Evolutionary conservation across 345 rosid genomes (phyloP), one percentile per base, ranked within the genome.

Genomic region (Brassica cretica): DNA sequence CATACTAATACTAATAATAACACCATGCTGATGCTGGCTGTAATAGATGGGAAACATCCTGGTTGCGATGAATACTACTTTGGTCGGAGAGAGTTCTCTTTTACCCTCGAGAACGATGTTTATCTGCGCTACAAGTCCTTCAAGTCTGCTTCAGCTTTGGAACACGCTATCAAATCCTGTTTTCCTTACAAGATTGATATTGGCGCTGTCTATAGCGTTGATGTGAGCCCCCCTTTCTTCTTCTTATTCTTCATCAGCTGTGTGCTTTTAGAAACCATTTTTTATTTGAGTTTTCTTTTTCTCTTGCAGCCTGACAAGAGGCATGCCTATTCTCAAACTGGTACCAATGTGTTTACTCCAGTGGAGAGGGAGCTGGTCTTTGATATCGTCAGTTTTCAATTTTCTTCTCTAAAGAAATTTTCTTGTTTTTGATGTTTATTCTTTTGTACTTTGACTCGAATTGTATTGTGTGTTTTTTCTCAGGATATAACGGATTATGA

Each of bases 401-500:
- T 21, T 12, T 44, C 80, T 75, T 25, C 4, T 51, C 53, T 5
- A 21, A 39, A 51, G 15, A 6, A 37, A 8, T 39, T 72, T 56
- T 51, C n/a, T 27, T 51, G 25, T 12, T 15, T 68, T 49, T 63
- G 10, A 68, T 41, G 9, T 8, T 73, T 44, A 8, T 55, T 53
- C 1, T 30, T 75, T 4, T 39, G 53, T 68, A 6, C 21, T 6
- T 78, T 78, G 11, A 14, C 69, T 64, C 78, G 30, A 59, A 65
- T 9, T 9, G 8, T 37, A 62, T 62, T 65, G 55, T 71, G 64
- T 62, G 51, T 41, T 41, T 44, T 59, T 5, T 6, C 44, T 51
- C 88, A 91, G 97, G 97, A 94, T 86, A 94, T 94, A 46, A 76
- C 96, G 41, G 97, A 94, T 74, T 94, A 94, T 75, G 98, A 94